These are phyloP conservation scores for Apophysomyces trapeziformis DNA, from an alignment of 371 early-diverging fungal species.

Conservation along the genomic window DNA sequence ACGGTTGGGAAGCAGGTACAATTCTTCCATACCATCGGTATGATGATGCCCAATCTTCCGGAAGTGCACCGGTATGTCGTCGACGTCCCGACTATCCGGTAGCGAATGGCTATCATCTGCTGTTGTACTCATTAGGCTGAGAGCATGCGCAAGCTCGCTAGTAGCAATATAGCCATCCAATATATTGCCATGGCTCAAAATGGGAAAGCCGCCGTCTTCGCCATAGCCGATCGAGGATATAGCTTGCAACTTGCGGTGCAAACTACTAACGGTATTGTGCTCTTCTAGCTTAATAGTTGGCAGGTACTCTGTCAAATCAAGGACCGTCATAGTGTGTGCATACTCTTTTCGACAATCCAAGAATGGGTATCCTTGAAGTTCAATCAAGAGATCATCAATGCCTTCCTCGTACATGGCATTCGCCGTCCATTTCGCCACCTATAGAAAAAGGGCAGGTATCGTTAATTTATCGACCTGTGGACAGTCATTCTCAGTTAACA, in stretches of 20 bases:
- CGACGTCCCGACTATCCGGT: conserved; percentile 37
- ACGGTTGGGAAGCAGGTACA: background rate
- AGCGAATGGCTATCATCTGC: conserved; percentile 30
- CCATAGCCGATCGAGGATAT: conserved; percentile 66
- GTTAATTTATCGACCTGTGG: background rate
- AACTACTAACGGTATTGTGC: conserved; percentile 59
- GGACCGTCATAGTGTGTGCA: conserved; percentile 61
- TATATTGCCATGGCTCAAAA: conserved; percentile 66
- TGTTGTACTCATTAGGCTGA: conserved; percentile 49
- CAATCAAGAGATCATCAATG: conserved; percentile 85
- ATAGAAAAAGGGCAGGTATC: background rate
- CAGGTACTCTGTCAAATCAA: conserved; percentile 44
- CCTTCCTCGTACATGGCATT: conserved; percentile 80
- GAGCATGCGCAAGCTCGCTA: conserved; percentile 81
- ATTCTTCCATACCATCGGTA: conserved; percentile 7
- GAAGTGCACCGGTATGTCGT: conserved; percentile 39
- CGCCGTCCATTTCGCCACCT: conserved; percentile 81
- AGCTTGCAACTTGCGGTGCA: conserved; percentile 59
- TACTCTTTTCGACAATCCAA: conserved; percentile 83
- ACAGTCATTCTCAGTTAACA: conserved; percentile 9
- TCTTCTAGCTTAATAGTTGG: conserved; percentile 67
- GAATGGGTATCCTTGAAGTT: conserved; percentile 82
- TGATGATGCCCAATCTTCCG: conserved; percentile 12
- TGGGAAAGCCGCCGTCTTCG: conserved; percentile 84
- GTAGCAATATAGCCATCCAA: conserved; percentile 88